phyloP scores from a whole-genome alignment of 1,139 yeast species.

The Geotrichum phurueaensis region DNA sequence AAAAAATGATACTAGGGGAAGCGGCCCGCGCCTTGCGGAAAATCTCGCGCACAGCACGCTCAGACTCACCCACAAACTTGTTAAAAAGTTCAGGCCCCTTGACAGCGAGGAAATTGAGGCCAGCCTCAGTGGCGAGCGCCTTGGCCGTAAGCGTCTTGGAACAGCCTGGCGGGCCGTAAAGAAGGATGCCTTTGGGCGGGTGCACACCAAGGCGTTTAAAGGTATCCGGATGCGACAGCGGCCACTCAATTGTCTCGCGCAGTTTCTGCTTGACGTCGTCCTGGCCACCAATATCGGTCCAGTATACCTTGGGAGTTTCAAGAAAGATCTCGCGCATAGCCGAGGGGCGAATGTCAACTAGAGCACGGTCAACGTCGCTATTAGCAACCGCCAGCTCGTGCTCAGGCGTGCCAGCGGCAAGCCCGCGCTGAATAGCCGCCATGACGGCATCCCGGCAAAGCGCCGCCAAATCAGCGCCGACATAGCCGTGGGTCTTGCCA shows the following conservation, averaged over 20 bases:
- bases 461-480: conserved; percentile 91
- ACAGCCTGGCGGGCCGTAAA: conserved; percentile 97
- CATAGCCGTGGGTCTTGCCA: conserved; percentile 87
- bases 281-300: conserved; percentile 97
- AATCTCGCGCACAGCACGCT: conserved; percentile 79
- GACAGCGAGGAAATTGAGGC: conserved; percentile 84
- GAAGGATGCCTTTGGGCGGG: conserved; percentile 85
- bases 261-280: conserved; percentile 70
- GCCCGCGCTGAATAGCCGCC: conserved; percentile 66
- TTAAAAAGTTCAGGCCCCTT: conserved; percentile 94
- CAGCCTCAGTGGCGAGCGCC: conserved; percentile 92
- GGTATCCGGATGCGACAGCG: conserved; percentile 74
- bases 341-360: conserved; percentile 79
- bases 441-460: conserved; percentile 83
- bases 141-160: conserved; percentile 91
- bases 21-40: conserved; percentile 91
- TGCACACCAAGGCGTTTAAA: conserved; percentile 71
- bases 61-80: conserved; percentile 93
- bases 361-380: conserved; percentile 59
- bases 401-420: conserved; percentile 37
- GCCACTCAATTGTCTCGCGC: conserved; percentile 86
- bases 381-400: conserved; percentile 38
- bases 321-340: conserved; percentile 94
- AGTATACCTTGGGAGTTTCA: conserved; percentile 88
- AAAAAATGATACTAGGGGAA: conserved; percentile 84